Evolutionary conservation across 192 early-diverging fungal genomes (phyloP).

Genomic region (Backusella westeae): DNA sequence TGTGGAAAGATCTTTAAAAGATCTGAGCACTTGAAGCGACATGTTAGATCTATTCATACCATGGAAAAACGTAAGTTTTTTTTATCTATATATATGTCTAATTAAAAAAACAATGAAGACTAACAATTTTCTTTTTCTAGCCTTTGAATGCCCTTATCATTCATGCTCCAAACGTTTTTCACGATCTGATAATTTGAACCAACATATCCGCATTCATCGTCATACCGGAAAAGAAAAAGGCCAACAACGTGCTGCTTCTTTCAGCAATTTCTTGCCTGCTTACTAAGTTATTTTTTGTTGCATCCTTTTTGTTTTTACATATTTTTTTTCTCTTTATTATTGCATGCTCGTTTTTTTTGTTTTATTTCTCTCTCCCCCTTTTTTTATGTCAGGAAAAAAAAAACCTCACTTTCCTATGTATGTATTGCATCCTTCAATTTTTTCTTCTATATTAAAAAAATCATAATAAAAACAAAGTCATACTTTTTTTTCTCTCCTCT

Average conservation of each 20-base stretch:
- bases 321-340: background rate
- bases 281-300: background rate
- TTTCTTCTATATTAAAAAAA: slow-evolving; percentile 7
- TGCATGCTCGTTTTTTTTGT: slow-evolving; percentile 8
- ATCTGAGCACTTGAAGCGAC: slow-evolving; percentile 58
- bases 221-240: slow-evolving; percentile 47
- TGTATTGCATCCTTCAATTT: background rate
- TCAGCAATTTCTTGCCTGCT: slow-evolving; percentile 10
- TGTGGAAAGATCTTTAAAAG: slow-evolving; percentile 59
- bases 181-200: slow-evolving; percentile 55
- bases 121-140: slow-evolving; percentile 18
- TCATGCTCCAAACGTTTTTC: slow-evolving; percentile 58
- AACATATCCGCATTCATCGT: slow-evolving; percentile 58
- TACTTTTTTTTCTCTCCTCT: background rate
- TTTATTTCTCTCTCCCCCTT: background rate
- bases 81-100: background rate
- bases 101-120: background rate
- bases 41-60: slow-evolving; percentile 59
- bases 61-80: slow-evolving; percentile 56
- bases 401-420: background rate
- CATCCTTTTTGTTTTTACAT: background rate
- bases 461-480: background rate
- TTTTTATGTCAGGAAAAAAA: slow-evolving; percentile 9
- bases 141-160: slow-evolving; percentile 50
- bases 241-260: slow-evolving; percentile 2